A percentile compares a stretch with the other conserved stretches of the same genome.
Evolutionary conservation across 2,329 filamentous ascomycete genomes (phyloP).

Genomic region (Epicoccum sorghinum): DNA sequence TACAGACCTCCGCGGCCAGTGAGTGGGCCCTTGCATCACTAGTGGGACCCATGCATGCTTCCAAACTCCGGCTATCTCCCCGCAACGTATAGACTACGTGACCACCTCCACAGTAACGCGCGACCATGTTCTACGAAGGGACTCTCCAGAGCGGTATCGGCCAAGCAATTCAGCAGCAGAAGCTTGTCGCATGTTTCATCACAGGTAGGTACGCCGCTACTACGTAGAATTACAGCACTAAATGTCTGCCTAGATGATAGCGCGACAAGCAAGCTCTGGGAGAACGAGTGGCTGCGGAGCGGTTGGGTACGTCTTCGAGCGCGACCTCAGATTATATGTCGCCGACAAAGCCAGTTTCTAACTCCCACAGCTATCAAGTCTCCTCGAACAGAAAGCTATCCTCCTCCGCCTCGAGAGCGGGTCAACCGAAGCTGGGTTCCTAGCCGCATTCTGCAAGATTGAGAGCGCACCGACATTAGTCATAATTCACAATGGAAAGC

Average conservation of each 20-base stretch:
- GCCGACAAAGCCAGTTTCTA: not conserved
- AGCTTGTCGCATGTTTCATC: slow-evolving; percentile 85
- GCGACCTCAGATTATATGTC: no score
- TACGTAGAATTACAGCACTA: not conserved
- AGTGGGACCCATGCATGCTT: not conserved
- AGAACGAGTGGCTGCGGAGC: slow-evolving; percentile 66
- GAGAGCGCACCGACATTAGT: slow-evolving; percentile 78
- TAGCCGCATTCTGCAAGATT: slow-evolving; percentile 84
- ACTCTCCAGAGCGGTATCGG: slow-evolving; percentile 81
- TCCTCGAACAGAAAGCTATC: slow-evolving; percentile 69
- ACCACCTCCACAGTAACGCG: not conserved
- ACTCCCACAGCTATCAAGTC: slow-evolving; percentile 44
- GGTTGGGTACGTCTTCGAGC: slow-evolving; percentile 36
- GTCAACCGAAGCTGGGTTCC: slow-evolving; percentile 79
- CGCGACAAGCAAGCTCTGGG: slow-evolving; percentile 74
- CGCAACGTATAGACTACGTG: slow-evolving; percentile 8
- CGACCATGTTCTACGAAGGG: slow-evolving; percentile 78
- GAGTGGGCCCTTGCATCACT: not conserved
- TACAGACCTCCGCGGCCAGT: not conserved
- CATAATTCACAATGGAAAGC: slow-evolving; percentile 78
- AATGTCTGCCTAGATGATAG: slow-evolving; percentile 63
- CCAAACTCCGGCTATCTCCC: slow-evolving; percentile 13
- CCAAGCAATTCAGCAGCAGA: slow-evolving; percentile 73
- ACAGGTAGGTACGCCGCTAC: slow-evolving; percentile 59
- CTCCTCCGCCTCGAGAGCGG: slow-evolving; percentile 72